Conservation (phyloP, 2,329 filamentous ascomycete genomes). For the Penicillium sp. region DNA sequence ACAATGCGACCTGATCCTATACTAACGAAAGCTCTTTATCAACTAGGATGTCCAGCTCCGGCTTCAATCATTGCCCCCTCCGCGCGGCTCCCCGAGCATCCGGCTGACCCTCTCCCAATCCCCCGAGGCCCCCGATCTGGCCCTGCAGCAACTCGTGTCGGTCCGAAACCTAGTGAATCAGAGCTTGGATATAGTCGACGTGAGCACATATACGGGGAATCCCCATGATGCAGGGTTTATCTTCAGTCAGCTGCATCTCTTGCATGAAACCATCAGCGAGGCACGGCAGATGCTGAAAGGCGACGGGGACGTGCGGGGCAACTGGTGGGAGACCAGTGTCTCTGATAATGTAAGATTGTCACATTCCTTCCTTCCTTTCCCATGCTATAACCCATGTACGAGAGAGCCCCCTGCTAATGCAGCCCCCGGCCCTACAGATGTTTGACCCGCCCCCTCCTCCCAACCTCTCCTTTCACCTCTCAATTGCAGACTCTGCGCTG, state of each 20-base stretch:
- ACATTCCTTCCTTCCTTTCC: not conserved
- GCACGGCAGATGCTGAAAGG: constrained; percentile 65
- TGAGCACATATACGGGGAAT: constrained; percentile 74
- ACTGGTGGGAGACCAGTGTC: constrained; percentile 61
- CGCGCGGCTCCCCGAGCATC: constrained; percentile 55
- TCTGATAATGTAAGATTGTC: constrained; percentile 59
- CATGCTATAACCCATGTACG: no score
- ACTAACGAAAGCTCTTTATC: constrained; percentile 1
- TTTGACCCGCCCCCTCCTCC: constrained; percentile 68
- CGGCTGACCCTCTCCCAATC: constrained; percentile 57
- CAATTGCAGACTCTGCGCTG: constrained; percentile 70
- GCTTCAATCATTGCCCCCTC: constrained; percentile 58
- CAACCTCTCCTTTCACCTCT: constrained; percentile 73
- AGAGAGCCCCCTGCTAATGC: constrained; percentile 1
- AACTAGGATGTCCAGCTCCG: constrained; percentile 74
- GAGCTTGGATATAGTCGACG: constrained; percentile 79
- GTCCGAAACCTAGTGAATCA: constrained; percentile 80
- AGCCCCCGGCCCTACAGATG: constrained; percentile 37
- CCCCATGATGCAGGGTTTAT: constrained; percentile 62
- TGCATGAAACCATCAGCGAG: constrained; percentile 65
- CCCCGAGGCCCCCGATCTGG: constrained; percentile 60
- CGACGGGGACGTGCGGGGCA: constrained; percentile 52
- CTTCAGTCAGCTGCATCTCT: constrained; percentile 60
- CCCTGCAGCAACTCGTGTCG: constrained; percentile 71
- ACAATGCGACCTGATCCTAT: not conserved